A percentile compares a stretch with the other conserved stretches of the same genome.
These are phyloP conservation scores for Globisporangium middletonii DNA, from an alignment of 352 stramenopile species.

Conservation along the genomic window DNA sequence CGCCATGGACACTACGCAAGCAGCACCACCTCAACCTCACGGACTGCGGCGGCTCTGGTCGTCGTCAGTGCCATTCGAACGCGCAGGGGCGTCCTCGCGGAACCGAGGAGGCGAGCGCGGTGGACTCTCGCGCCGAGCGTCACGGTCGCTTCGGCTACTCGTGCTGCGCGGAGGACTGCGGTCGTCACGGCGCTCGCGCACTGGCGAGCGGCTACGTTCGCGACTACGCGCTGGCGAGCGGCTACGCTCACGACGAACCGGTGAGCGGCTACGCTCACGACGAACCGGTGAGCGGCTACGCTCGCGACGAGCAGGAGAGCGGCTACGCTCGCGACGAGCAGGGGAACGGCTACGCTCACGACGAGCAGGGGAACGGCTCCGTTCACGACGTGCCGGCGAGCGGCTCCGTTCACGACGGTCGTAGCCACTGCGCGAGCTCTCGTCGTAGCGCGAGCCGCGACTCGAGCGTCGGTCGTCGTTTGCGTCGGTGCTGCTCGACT, in stretches of 20 bases:
- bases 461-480: not conserved
- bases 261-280: not conserved
- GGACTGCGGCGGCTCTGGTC: conserved; percentile 1
- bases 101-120: not conserved
- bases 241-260: conserved; percentile 9
- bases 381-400: not conserved
- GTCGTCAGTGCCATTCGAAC: conserved; percentile 4
- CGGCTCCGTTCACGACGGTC: conserved; percentile 10
- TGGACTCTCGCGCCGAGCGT: not conserved
- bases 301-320: conserved; percentile 1
- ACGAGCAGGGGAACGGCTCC: not conserved
- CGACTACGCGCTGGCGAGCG: conserved; percentile 6
- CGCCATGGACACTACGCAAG: not conserved
- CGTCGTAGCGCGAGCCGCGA: not conserved
- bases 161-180: conserved; percentile 8
- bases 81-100: conserved; percentile 5
- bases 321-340: not conserved
- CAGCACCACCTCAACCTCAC: not conserved
- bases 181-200: conserved; percentile 5
- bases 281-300: conserved; percentile 10
- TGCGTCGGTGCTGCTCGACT: not conserved
- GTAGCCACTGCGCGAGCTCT: not conserved
- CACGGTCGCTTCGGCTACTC: conserved; percentile 1
- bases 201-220: not conserved
- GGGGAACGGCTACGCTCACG: not conserved